Base-by-base conservation (phyloP, 2,329 filamentous ascomycete genomes). In the Neodidymelliopsis sp. region DNA sequence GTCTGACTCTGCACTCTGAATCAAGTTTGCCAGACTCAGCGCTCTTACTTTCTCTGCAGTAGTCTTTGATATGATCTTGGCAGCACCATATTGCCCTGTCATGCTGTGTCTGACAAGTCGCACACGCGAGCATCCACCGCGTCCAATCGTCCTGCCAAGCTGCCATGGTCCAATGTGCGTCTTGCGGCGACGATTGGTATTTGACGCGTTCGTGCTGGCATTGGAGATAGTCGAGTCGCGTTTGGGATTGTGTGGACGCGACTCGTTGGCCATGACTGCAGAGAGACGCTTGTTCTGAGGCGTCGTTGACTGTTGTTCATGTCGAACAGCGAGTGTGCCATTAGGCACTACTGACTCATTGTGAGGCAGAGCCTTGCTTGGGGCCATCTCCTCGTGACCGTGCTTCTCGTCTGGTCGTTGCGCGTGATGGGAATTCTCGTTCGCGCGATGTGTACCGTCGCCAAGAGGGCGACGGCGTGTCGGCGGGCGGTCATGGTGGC, bases 121-220 rank as follows among this genome's bases (percentile, higher is more conserved):
- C 12, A 99, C 94, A 20, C 90, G 85, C 11, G 91, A 93, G 38
- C 91, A 96, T 2, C 92, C 91, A 3, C 94, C 94, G 62, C 90
- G 89, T 0, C 94, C 94, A 20, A 99, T 80, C 0, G 90, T 96
- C 70, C 84, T 91, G 6, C 94, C 94, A 3, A 99, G 77, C 59
- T 93, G 86, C 94, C 94, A 99, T 58, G 93, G 93, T 0, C 94
- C 94, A 63, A 99, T 90, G 63, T 91, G 88, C 9, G 88, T 90
- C 74, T 85, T 85, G 34, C 81, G 75, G 54, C 81, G 79, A 4
- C 79, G 76, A 42, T 65, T 69, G 42, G 78, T 79, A 20, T 66
- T 69, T 3, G 78, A 81, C 4, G 79, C 81, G 37, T 79, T 75
- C 2, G 81, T 81, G 5, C 83, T 85, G 0, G 77, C 73, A 2